Percentiles rank a stretch among this genome's conserved stretches.
Evolutionary conservation across 2,329 filamentous ascomycete species (phyloP).

Genomic region (Paracamarosporium sp.): DNA sequence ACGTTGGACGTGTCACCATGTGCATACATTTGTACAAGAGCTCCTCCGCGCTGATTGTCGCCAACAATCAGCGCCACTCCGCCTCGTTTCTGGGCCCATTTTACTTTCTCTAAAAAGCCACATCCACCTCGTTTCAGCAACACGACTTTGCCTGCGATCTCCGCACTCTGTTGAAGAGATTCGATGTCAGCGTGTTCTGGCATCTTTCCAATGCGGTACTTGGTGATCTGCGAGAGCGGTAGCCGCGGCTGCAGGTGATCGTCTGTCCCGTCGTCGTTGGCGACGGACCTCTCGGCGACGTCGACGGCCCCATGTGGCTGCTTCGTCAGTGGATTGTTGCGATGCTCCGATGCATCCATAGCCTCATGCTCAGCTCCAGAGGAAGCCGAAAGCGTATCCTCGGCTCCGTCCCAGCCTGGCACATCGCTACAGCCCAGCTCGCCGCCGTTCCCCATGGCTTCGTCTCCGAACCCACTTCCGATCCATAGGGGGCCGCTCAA

Average conservation of each 20-base stretch:
- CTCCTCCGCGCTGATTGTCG: conserved; percentile 87
- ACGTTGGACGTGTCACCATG: conserved; percentile 94
- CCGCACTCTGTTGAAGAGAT: conserved; percentile 86
- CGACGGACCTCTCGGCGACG: conserved; percentile 2
- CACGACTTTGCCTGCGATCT: conserved; percentile 92
- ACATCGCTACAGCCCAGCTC: conserved; percentile 96
- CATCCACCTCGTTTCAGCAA: conserved; percentile 91
- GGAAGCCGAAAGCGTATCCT: conserved; percentile 14
- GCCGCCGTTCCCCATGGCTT: conserved; percentile 70
- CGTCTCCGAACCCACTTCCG: conserved; percentile 88
- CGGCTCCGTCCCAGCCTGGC: conserved; percentile 74
- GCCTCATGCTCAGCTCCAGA: conserved; percentile 13
- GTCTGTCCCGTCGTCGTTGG: conserved; percentile 78
- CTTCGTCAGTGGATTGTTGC: conserved; percentile 9
- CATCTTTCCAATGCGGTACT: conserved; percentile 34
- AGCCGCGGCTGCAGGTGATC: conserved; percentile 73
- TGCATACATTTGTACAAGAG: conserved; percentile 97
- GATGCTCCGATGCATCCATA: conserved; percentile 13
- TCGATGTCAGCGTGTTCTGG: conserved; percentile 82
- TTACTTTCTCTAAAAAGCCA: conserved; percentile 95
- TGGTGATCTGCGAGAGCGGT: conserved; percentile 47
- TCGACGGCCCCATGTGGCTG: not conserved
- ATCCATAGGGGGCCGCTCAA: conserved; percentile 93
- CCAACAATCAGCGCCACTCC: conserved; percentile 91
- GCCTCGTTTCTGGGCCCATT: conserved; percentile 93